These are phyloP conservation scores for Scutellaria minor DNA, from an alignment of 257 asterid species.

Conservation along the genomic window DNA sequence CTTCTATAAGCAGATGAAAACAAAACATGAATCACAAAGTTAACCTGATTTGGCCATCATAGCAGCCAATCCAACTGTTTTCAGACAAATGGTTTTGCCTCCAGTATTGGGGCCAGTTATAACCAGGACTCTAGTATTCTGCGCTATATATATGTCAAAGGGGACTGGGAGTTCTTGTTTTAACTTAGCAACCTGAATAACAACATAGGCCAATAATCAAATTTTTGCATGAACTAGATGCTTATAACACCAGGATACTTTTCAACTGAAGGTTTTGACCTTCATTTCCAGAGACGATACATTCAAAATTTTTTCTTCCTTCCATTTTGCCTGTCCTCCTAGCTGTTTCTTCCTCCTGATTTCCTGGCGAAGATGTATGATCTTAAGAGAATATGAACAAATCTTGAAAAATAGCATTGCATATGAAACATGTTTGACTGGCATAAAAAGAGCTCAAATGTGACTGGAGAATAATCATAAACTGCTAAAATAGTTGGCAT, in stretches of 20 bases:
- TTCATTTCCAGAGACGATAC: slow-evolving; percentile 69
- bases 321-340: slow-evolving; percentile 52
- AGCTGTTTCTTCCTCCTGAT: slow-evolving; percentile 82
- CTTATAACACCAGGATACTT: slow-evolving; percentile 26
- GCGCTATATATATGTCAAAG: slow-evolving; percentile 66
- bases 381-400: slow-evolving; percentile 25
- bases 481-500: slow-evolving; percentile 14
- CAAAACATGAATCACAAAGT: slow-evolving; percentile 17
- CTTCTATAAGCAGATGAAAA: slow-evolving; percentile 11
- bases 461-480: slow-evolving; percentile 5
- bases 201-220: slow-evolving; percentile 27
- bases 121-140: slow-evolving; percentile 69
- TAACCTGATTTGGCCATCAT: slow-evolving; percentile 99
- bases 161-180: slow-evolving; percentile 83
- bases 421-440: slow-evolving; percentile 15
- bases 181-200: slow-evolving; percentile 70
- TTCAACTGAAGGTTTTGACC: slow-evolving; percentile 46
- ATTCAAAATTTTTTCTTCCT: slow-evolving; percentile 50
- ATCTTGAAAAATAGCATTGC: slow-evolving; percentile 3
- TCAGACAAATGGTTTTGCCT: slow-evolving; percentile 95
- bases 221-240: neutral
- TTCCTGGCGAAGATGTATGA: slow-evolving; percentile 55
- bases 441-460: slow-evolving; percentile 21
- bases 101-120: slow-evolving; percentile 99
- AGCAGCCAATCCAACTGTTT: slow-evolving; percentile 96